Evolutionary conservation across 768 basidiomycete species (phyloP), one percentile per base, ranked within the genome.

Genomic region (Suillus discolor): DNA sequence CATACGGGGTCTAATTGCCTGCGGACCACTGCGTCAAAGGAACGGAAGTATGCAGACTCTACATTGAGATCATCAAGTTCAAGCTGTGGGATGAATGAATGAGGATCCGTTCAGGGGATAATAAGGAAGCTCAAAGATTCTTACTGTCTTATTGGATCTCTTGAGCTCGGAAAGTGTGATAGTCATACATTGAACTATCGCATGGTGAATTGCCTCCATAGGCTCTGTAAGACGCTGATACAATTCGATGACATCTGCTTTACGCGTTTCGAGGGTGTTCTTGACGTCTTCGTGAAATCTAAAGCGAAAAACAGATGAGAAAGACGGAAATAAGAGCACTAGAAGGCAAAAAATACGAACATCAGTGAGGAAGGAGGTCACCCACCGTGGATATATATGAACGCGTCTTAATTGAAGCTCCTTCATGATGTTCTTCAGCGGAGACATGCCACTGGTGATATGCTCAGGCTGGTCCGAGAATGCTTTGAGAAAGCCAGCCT

Each of bases 391-490:
- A 79, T 93, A 97, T 16, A 99, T 90, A 71, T 94, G 89, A 7
- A 96, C 94, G n/a, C 83, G 88, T 25, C 93, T 86, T 55, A 99
- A 80, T 69, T 96, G 93, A 8, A 99, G 84, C 74, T 97, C 94
- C 67, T 95, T 94, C 86, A 99, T 89, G 67, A 97, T 91, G 62
- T 90, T 95, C 71, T 89, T 92, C 25, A 99, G 81, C 1, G 97
- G 97, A 1, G 93, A 94, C 75, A 99, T 78, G 1, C 96, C 97
- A 67, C 88, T 93, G 0, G 92, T 96, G 67, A 99, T 97, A 67
- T 91, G 88, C 75, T 99, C 97, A 5, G 97, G 96, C 71, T 98
- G 92, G 76, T 99, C 97, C 2, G 95, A 94, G 73, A 99, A 97
- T 0, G 95, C 97, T 77, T 99, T 99, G 69, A 98, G 81, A 76